These are phyloP conservation scores for Tuber aestivum DNA, from an alignment of 495 filamentous ascomycete species.

Conservation along the genomic window DNA sequence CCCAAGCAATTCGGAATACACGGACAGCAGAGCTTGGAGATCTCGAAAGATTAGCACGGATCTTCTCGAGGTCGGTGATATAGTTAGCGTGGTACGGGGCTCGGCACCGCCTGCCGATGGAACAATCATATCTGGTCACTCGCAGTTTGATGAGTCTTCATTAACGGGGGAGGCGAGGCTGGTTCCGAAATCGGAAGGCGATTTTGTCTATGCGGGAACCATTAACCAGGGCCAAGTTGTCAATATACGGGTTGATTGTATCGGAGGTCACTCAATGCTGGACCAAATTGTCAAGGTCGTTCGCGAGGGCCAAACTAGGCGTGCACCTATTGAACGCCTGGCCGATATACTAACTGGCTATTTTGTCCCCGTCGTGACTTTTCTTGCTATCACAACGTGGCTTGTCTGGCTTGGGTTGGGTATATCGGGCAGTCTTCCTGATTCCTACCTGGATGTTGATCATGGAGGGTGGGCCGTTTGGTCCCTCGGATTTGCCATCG, in stretches of 20 bases:
- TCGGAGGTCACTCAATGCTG: conserved; percentile 76
- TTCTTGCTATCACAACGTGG: conserved; percentile 77
- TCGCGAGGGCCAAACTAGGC: conserved; percentile 80
- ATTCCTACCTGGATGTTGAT: conserved; percentile 58
- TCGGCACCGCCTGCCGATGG: conserved; percentile 83
- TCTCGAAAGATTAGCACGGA: conserved; percentile 57
- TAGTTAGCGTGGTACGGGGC: conserved; percentile 69
- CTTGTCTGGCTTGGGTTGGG: conserved; percentile 76
- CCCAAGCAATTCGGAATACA: conserved; percentile 28
- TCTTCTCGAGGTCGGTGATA: conserved; percentile 74
- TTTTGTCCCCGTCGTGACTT: conserved; percentile 80
- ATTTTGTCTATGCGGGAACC: conserved; percentile 76
- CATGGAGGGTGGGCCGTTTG: conserved; percentile 79
- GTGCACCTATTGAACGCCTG: conserved; percentile 78
- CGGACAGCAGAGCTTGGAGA: conserved; percentile 31
- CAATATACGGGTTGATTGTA: conserved; percentile 61
- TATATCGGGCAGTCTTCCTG: conserved; percentile 59
- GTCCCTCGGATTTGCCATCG: conserved; percentile 84
- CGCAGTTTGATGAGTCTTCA: conserved; percentile 80
- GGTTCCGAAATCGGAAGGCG: conserved; percentile 63
- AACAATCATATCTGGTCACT: conserved; percentile 56
- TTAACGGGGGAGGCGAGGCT: conserved; percentile 81
- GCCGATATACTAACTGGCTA: conserved; percentile 80
- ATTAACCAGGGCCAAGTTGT: conserved; percentile 73
- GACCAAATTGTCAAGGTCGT: conserved; percentile 87